phyloP scores from a whole-genome alignment of 805 yeast genomes.

The Schwanniomyces polymorphus region DNA sequence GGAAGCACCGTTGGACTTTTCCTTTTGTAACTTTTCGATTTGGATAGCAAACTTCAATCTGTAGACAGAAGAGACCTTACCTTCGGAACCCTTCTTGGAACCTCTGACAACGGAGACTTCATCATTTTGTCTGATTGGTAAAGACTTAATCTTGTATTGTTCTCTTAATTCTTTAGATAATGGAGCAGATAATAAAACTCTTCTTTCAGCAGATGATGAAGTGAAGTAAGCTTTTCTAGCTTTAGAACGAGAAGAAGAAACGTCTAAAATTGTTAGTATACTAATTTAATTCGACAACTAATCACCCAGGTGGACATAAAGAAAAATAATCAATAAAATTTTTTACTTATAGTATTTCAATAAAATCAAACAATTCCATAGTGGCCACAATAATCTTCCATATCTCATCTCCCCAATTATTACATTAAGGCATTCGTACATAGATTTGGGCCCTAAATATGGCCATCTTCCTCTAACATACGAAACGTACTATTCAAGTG shows the following conservation, averaged over 20 bases:
- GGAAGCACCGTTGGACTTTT: slow-evolving; percentile 97
- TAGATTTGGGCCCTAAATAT: background rate
- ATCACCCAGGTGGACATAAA: background rate
- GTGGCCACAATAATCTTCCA: background rate
- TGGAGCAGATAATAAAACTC: slow-evolving; percentile 96
- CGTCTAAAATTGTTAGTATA: slow-evolving; percentile 65
- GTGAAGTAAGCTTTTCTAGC: slow-evolving; percentile 99
- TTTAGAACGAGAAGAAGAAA: slow-evolving; percentile 98
- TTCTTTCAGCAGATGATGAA: slow-evolving; percentile 95
- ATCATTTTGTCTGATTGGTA: slow-evolving; percentile 98
- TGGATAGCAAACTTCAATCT: slow-evolving; percentile 97
- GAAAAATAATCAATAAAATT: background rate
- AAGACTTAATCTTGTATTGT: slow-evolving; percentile 92
- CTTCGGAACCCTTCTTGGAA: slow-evolving; percentile 99
- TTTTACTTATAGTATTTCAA: background rate
- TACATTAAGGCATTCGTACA: background rate
- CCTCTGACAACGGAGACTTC: slow-evolving; percentile 96
- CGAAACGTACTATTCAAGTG: background rate
- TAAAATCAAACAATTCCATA: background rate
- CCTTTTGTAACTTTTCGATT: slow-evolving; percentile 95
- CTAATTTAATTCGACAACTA: background rate
- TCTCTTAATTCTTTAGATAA: slow-evolving; percentile 98
- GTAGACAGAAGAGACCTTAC: slow-evolving; percentile 96
- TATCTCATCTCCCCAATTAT: background rate
- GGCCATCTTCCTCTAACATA: background rate